Evolutionary conservation across 768 basidiomycete genomes (phyloP).

Genomic region (Fomitopsis serialis): DNA sequence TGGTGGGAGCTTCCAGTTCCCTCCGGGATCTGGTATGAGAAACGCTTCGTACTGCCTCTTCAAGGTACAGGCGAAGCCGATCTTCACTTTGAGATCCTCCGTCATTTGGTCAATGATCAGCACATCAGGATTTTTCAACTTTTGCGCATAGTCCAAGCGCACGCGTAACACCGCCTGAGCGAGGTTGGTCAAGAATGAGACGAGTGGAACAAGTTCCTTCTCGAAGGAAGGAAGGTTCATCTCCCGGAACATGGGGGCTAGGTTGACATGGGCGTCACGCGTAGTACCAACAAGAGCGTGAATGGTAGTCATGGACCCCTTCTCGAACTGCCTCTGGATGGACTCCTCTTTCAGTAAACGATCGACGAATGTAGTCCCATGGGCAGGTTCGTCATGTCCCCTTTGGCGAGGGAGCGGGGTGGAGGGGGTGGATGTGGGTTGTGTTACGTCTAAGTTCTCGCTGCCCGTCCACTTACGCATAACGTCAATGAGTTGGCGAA

Average conservation of each 20-base stretch:
- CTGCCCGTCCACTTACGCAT: slow-evolving; percentile 93
- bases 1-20: slow-evolving; percentile 83
- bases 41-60: slow-evolving; percentile 95
- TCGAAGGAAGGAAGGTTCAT: slow-evolving; percentile 93
- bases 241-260: slow-evolving; percentile 67
- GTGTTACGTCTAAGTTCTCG: slow-evolving; percentile 83
- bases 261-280: slow-evolving; percentile 80
- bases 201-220: slow-evolving; percentile 81
- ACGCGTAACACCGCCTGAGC: slow-evolving; percentile 88
- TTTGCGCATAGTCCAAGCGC: slow-evolving; percentile 83
- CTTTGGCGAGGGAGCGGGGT: slow-evolving; percentile 18
- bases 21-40: slow-evolving; percentile 76
- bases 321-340: slow-evolving; percentile 93
- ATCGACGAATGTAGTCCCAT: slow-evolving; percentile 87
- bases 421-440: slow-evolving; percentile 62
- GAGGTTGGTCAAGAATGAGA: slow-evolving; percentile 94
- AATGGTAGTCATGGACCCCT: slow-evolving; percentile 81
- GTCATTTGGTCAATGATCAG: slow-evolving; percentile 93
- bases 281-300: slow-evolving; percentile 82
- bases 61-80: slow-evolving; percentile 90
- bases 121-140: slow-evolving; percentile 82
- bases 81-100: slow-evolving; percentile 86
- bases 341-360: slow-evolving; percentile 92
- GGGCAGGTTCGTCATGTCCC: slow-evolving; percentile 40
- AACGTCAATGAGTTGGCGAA: slow-evolving; percentile 75